A percentile compares a stretch with the other conserved stretches of the same genome.
Evolutionary conservation across 2,329 filamentous ascomycete genomes (phyloP).

Genomic region (Clonostachys chloroleuca): DNA sequence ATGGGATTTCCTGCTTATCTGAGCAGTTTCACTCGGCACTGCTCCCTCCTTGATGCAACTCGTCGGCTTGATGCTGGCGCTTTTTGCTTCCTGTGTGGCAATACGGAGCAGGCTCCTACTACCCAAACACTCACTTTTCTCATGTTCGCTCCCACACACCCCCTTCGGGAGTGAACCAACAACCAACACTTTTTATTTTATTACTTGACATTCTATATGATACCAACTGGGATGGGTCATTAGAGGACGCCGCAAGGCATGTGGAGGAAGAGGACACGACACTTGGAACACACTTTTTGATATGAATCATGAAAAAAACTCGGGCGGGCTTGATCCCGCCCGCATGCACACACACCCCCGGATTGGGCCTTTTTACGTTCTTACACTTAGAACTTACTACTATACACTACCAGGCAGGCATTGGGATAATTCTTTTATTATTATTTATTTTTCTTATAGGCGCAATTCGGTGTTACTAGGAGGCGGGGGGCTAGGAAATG

Average conservation of each 20-base stretch:
- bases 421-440: neutral
- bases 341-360: neutral
- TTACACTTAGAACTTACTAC: neutral
- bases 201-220: slow-evolving; percentile 12
- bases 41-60: slow-evolving; percentile 3
- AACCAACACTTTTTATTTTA: slow-evolving; percentile 10
- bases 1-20: slow-evolving; percentile 93
- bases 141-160: too few relatives aligned
- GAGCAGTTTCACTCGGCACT: slow-evolving; percentile 15
- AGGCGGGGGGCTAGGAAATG: too few relatives aligned
- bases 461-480: too few relatives aligned
- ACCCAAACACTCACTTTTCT: too few relatives aligned
- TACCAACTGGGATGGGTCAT: slow-evolving; percentile 24
- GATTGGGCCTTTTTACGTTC: neutral
- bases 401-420: neutral
- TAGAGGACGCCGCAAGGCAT: slow-evolving; percentile 37
- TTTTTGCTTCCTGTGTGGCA: too few relatives aligned
- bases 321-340: slow-evolving; percentile 8
- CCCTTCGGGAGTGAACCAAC: too few relatives aligned
- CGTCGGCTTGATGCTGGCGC: neutral
- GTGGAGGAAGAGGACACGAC: slow-evolving; percentile 16
- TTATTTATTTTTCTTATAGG: neutral
- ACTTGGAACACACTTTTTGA: slow-evolving; percentile 18
- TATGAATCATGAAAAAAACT: slow-evolving; percentile 1
- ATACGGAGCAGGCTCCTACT: too few relatives aligned